Evolutionary conservation across 2,329 filamentous ascomycete species (phyloP).

Genomic region (Colletotrichum sojae): DNA sequence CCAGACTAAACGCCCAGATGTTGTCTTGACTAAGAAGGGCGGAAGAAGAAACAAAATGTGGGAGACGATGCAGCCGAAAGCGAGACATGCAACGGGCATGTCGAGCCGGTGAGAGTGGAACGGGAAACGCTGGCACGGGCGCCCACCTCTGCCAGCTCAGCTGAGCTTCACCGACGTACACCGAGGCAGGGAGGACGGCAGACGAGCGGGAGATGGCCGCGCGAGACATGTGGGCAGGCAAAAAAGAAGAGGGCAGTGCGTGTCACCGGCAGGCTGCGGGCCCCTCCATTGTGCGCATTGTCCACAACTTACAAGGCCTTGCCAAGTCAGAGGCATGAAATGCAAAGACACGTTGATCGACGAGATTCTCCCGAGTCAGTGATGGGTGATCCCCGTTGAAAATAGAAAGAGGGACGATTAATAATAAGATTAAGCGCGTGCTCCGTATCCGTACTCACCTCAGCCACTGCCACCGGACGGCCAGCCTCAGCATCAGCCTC

Average conservation of each 20-base stretch:
- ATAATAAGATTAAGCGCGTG: not conserved
- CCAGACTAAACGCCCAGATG: too few relatives aligned
- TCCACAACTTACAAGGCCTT: slow-evolving; percentile 17
- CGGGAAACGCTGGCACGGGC: slow-evolving; percentile 25
- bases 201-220: not conserved
- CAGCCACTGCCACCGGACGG: slow-evolving; percentile 12
- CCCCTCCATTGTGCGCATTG: slow-evolving; percentile 35
- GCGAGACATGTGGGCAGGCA: slow-evolving; percentile 18
- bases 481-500: slow-evolving; percentile 16
- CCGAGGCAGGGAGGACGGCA: slow-evolving; percentile 12
- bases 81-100: slow-evolving; percentile 37
- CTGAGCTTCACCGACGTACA: slow-evolving; percentile 23
- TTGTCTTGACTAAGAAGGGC: slow-evolving; percentile 22
- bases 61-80: slow-evolving; percentile 16
- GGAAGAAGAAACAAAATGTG: slow-evolving; percentile 27
- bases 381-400: slow-evolving; percentile 36
- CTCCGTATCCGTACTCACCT: not conserved
- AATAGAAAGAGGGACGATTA: slow-evolving; percentile 23
- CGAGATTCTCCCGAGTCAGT: slow-evolving; percentile 37
- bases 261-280: slow-evolving; percentile 10
- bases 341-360: slow-evolving; percentile 32
- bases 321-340: slow-evolving; percentile 18
- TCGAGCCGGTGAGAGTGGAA: slow-evolving; percentile 23
- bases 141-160: slow-evolving; percentile 20
- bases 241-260: slow-evolving; percentile 1